These are phyloP conservation scores for Pogostemon cablin DNA, from an alignment of 257 asterid genomes.

Conservation along the genomic window DNA sequence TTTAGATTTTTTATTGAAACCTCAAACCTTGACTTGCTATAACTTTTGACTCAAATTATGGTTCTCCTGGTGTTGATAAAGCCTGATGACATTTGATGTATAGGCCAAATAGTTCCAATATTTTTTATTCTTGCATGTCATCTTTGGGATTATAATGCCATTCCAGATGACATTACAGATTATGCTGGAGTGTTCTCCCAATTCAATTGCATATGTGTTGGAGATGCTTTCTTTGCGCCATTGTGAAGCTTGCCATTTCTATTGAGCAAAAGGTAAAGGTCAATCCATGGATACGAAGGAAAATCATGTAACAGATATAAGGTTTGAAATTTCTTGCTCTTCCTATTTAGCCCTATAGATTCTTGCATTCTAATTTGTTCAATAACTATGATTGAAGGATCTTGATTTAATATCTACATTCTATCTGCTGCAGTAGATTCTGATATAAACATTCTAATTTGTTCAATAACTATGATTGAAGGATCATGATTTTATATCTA, in stretches of 20 bases:
- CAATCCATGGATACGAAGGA: conserved; percentile 78
- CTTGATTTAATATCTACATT: not conserved
- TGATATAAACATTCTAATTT: not conserved
- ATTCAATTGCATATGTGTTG: conserved; percentile 64
- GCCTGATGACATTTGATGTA: not conserved
- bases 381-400: not conserved
- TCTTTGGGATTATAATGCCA: conserved; percentile 9
- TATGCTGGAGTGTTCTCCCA: conserved; percentile 88
- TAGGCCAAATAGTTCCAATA: not conserved
- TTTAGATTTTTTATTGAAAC: not conserved
- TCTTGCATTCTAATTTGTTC: not conserved
- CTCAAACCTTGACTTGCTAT: not conserved
- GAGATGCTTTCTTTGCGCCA: conserved; percentile 71
- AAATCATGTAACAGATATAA: conserved; percentile 81
- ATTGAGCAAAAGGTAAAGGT: conserved; percentile 85
- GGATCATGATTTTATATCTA: not conserved
- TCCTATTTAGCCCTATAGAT: not conserved
- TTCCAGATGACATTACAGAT: conserved; percentile 54
- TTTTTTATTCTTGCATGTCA: not conserved
- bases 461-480: not conserved
- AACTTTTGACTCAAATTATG: not conserved
- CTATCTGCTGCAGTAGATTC: not conserved
- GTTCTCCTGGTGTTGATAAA: not conserved
- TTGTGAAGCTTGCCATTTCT: conserved; percentile 86
- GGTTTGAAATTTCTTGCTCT: conserved; percentile 30